Evolutionary conservation across 352 stramenopile genomes (phyloP).

Genomic region (Phytophthora hibernalis): DNA sequence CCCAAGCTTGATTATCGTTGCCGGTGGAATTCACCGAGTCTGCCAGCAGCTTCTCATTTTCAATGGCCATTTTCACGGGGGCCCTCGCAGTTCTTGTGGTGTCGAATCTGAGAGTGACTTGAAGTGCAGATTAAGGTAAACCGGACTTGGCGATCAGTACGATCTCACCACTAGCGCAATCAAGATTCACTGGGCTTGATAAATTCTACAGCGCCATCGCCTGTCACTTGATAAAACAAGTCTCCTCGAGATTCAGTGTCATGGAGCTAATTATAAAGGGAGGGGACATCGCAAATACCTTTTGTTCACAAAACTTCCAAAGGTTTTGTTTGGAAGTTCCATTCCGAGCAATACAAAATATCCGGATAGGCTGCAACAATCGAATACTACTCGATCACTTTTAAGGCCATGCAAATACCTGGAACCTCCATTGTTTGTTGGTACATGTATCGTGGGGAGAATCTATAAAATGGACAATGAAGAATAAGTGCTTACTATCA

Average conservation of each 20-base stretch:
- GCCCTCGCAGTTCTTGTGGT: background rate
- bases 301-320: too few species aligned
- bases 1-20: background rate
- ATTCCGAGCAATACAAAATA: too few species aligned
- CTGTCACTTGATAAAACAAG: background rate
- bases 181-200: constrained; percentile 1
- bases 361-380: too few species aligned
- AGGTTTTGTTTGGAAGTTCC: too few species aligned
- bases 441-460: too few species aligned
- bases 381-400: too few species aligned
- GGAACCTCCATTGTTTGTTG: too few species aligned
- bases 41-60: background rate
- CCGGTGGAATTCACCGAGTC: background rate
- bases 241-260: background rate
- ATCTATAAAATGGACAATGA: too few species aligned
- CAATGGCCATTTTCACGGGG: background rate
- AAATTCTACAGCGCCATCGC: background rate
- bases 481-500: background rate
- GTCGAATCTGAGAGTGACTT: background rate
- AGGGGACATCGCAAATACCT: too few species aligned
- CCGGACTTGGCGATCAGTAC: background rate
- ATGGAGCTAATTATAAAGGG: background rate
- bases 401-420: too few species aligned
- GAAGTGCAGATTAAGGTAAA: background rate
- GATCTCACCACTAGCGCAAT: constrained; percentile 1